Percentiles rank a stretch among this genome's conserved stretches.
Evolutionary conservation across 352 stramenopile species (phyloP).

Genomic region (Phytophthora pseudosyringae): DNA sequence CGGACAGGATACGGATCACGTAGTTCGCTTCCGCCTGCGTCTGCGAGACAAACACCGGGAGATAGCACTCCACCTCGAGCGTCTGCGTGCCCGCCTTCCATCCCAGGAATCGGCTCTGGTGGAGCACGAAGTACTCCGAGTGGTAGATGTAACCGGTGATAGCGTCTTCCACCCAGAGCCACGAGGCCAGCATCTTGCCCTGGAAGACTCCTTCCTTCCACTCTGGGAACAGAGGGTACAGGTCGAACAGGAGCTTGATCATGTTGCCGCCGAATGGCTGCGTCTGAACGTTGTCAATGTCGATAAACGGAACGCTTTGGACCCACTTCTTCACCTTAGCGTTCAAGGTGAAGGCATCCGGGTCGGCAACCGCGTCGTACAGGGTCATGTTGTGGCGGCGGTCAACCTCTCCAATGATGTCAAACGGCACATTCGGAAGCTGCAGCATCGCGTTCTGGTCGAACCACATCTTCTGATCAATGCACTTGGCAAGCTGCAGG

Average conservation of each 20-base stretch:
- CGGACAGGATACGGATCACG: conserved; percentile 94
- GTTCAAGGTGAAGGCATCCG: conserved; percentile 46
- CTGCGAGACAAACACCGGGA: conserved; percentile 95
- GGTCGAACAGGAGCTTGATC: conserved; percentile 90
- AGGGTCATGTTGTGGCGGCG: conserved; percentile 62
- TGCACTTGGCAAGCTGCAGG: conserved; percentile 95
- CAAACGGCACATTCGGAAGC: conserved; percentile 89
- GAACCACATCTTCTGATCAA: conserved; percentile 98
- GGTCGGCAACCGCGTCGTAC: conserved; percentile 61
- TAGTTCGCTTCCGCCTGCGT: conserved; percentile 90
- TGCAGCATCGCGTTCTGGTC: conserved; percentile 95
- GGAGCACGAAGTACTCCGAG: conserved; percentile 90
- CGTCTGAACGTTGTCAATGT: conserved; percentile 75
- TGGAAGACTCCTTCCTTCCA: conserved; percentile 72
- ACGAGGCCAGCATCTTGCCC: conserved; percentile 86
- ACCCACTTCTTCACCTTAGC: conserved; percentile 79
- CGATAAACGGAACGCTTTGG: conserved; percentile 67
- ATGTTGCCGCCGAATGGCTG: conserved; percentile 97
- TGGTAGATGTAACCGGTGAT: conserved; percentile 94
- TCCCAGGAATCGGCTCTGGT: conserved; percentile 74
- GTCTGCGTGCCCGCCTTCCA: conserved; percentile 70
- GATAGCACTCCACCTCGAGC: conserved; percentile 94
- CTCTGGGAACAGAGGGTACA: conserved; percentile 69
- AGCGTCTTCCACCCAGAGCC: conserved; percentile 98
- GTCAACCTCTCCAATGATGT: conserved; percentile 91